phyloP scores from a whole-genome alignment of 2,329 filamentous ascomycete species.

The Metarhizium humberi region DNA sequence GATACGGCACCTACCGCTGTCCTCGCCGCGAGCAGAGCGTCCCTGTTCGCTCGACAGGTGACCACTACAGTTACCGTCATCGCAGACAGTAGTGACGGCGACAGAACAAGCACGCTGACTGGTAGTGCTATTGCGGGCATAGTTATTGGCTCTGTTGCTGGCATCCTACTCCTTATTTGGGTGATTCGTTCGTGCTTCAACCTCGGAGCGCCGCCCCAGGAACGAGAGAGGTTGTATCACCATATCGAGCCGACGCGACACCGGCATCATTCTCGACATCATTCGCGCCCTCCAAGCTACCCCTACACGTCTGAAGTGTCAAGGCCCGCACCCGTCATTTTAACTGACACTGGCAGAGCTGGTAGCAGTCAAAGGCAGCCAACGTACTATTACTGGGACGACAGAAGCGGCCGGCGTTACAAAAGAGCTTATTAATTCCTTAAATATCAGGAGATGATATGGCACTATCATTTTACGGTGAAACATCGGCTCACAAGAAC shows the following conservation, averaged over 20 bases:
- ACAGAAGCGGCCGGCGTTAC: not conserved
- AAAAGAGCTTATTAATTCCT: slow-evolving; percentile 6
- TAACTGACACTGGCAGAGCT: not conserved
- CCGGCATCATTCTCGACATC: slow-evolving; percentile 13
- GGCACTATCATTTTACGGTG: too few relatives aligned
- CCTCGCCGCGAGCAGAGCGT: not conserved
- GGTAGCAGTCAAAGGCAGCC: not conserved
- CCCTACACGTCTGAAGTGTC: not conserved
- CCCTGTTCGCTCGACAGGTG: not conserved
- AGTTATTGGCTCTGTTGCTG: slow-evolving; percentile 37
- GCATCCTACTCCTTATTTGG: slow-evolving; percentile 34
- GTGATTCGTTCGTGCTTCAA: slow-evolving; percentile 35
- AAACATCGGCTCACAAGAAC: too few relatives aligned
- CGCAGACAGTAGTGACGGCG: slow-evolving; percentile 10
- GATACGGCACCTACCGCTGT: not conserved
- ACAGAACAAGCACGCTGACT: slow-evolving; percentile 21
- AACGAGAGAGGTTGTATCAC: slow-evolving; percentile 23
- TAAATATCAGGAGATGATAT: too few relatives aligned
- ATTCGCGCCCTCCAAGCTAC: slow-evolving; percentile 1
- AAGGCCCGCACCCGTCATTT: not conserved
- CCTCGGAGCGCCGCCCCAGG: slow-evolving; percentile 25
- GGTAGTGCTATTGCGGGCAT: slow-evolving; percentile 43
- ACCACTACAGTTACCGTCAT: slow-evolving; percentile 22
- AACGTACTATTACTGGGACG: not conserved
- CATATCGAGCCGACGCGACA: slow-evolving; percentile 15